A percentile compares a stretch with the other conserved stretches of the same genome.
Conservation (phyloP, 2,329 filamentous ascomycete species). For the Cryphonectria japonica region DNA sequence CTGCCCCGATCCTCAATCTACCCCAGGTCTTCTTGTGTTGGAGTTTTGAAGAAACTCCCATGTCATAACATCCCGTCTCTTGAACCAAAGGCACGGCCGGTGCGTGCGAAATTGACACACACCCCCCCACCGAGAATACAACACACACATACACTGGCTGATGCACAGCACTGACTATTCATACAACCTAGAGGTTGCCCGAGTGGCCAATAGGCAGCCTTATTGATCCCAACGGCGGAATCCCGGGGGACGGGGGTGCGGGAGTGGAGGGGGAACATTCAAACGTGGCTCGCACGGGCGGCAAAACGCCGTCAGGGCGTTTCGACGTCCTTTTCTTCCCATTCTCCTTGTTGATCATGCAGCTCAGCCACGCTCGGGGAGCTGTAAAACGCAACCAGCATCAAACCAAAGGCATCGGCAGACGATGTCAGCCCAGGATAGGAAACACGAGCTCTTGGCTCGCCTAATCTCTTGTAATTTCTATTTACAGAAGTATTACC, state of each 20-base stretch:
- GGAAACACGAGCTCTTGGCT: neutral
- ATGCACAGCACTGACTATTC: neutral
- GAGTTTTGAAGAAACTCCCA: neutral
- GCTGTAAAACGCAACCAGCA: neutral
- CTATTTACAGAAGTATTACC: neutral
- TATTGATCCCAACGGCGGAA: neutral
- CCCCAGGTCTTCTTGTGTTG: neutral
- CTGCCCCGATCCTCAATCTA: neutral
- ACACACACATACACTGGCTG: neutral
- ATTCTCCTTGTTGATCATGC: conserved; percentile 5
- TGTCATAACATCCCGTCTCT: neutral
- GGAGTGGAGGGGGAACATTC: neutral
- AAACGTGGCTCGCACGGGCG: conserved; percentile 2
- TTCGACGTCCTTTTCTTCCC: neutral
- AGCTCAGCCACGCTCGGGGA: conserved; percentile 6
- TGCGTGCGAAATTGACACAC: neutral
- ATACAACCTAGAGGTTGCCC: neutral
- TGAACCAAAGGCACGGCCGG: neutral
- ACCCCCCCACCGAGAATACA: neutral
- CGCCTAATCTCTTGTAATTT: neutral
- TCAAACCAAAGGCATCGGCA: neutral
- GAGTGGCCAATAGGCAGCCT: conserved; percentile 6
- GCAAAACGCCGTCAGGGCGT: neutral
- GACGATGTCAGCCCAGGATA: neutral
- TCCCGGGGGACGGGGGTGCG: neutral